A percentile compares a stretch with the other conserved stretches of the same genome.
Evolutionary conservation across 352 stramenopile species (phyloP).

Genomic region (Proteromonas lacertae): DNA sequence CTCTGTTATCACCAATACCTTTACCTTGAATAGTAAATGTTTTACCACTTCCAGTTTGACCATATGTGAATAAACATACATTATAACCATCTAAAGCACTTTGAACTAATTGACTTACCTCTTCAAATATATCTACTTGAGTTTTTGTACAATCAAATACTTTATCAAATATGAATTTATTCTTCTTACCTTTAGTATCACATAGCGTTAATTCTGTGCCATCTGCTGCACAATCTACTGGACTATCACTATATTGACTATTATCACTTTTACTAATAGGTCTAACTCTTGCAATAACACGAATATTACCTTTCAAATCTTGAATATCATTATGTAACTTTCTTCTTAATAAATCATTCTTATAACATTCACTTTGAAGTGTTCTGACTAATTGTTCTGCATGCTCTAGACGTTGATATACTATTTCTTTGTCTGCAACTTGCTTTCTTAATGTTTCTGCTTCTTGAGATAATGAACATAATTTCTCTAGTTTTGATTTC

Average conservation of each 20-base stretch:
- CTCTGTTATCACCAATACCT: not conserved
- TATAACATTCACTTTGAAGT: no score
- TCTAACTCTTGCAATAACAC: slow-evolving; percentile 70
- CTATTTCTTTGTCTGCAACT: no score
- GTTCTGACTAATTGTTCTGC: no score
- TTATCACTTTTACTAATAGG: slow-evolving; percentile 28
- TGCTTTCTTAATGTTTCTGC: no score
- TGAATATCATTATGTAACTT: slow-evolving; percentile 96
- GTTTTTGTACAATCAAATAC: slow-evolving; percentile 61
- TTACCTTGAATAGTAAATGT: no score
- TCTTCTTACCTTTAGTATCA: slow-evolving; percentile 5
- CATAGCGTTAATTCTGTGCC: not conserved
- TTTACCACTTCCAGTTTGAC: slow-evolving; percentile 26
- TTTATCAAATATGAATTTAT: slow-evolving; percentile 74
- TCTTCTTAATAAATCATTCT: no score
- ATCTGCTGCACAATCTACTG: slow-evolving; percentile 4
- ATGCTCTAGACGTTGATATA: no score
- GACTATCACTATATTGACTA: slow-evolving; percentile 9
- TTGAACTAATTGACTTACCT: slow-evolving; percentile 87
- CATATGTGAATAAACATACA: slow-evolving; percentile 78
- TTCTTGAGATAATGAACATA: no score
- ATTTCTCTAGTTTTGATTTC: no score
- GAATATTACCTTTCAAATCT: slow-evolving; percentile 91
- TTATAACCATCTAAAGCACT: slow-evolving; percentile 78
- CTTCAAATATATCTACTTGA: slow-evolving; percentile 79